A percentile compares a stretch with the other conserved stretches of the same genome.
Evolutionary conservation across 345 rosid species (phyloP).

Genomic region (Toxicodendron radicans): DNA sequence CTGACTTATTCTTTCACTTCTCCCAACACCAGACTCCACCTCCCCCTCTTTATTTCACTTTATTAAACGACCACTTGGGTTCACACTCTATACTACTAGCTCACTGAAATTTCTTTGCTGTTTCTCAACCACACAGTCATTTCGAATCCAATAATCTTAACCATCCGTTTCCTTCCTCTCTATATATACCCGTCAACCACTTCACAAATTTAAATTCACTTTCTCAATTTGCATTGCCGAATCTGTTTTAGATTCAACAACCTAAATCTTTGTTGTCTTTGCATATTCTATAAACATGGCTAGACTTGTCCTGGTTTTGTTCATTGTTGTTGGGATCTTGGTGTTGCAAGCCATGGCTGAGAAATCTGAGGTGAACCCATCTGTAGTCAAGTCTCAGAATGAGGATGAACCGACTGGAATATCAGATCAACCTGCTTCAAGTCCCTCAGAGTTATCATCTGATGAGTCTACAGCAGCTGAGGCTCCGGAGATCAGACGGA

Average conservation of each 20-base stretch:
- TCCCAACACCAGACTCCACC: background rate
- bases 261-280: background rate
- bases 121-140: conserved; percentile 10
- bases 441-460: conserved; percentile 9
- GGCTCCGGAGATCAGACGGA: conserved; percentile 45
- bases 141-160: background rate
- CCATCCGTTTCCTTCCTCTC: conserved; percentile 2
- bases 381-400: conserved; percentile 10
- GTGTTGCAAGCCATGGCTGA: conserved; percentile 31
- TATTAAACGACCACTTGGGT: background rate
- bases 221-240: background rate
- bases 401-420: conserved; percentile 12
- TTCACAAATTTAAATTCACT: background rate
- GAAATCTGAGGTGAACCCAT: conserved; percentile 19
- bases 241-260: background rate
- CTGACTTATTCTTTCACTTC: background rate
- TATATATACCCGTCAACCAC: conserved; percentile 3
- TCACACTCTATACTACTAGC: background rate
- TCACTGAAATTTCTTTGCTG: background rate
- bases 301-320: conserved; percentile 24
- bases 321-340: conserved; percentile 33
- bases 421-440: conserved; percentile 25
- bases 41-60: background rate
- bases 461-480: conserved; percentile 25
- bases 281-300: conserved; percentile 6